Conservation (phyloP, 1,139 yeast genomes). For the Hansenula lynferdii region DNA sequence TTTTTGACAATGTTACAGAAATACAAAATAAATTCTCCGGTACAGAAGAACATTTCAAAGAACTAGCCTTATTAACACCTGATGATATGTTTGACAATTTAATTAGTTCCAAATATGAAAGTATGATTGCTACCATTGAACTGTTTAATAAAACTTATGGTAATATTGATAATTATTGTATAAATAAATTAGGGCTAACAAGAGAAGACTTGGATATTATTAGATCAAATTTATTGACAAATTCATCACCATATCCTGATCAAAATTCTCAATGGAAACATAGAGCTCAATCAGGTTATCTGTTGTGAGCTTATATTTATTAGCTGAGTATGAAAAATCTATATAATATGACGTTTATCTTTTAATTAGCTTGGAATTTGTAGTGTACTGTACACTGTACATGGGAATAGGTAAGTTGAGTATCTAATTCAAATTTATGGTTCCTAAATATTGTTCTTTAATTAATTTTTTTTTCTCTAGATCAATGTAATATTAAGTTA, state of each 20-base stretch:
- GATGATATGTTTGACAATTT: constrained; percentile 39
- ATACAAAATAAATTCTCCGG: constrained; percentile 14
- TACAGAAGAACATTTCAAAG: constrained; percentile 7
- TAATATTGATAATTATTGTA: constrained; percentile 49
- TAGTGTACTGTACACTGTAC: too few species aligned
- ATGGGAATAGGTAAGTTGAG: too few species aligned
- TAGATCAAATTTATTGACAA: constrained; percentile 37
- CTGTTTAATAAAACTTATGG: constrained; percentile 47
- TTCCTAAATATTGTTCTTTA: too few species aligned
- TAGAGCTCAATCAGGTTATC: constrained; percentile 11
- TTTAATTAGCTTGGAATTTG: too few species aligned
- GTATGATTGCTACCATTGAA: constrained; percentile 63
- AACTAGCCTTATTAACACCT: constrained; percentile 15
- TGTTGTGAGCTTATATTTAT: too few species aligned
- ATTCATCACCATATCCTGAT: constrained; percentile 13
- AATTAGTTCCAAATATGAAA: constrained; percentile 63
- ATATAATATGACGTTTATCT: too few species aligned
- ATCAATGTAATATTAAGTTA: too few species aligned
- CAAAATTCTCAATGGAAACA: constrained; percentile 17
- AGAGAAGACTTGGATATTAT: constrained; percentile 46
- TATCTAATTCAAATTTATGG: too few species aligned
- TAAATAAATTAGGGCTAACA: constrained; percentile 39
- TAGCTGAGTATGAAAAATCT: too few species aligned
- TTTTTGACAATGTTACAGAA: constrained; percentile 21
- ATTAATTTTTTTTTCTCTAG: too few species aligned